Percentiles rank a stretch among this genome's conserved stretches.
phyloP scores from a whole-genome alignment of 306 rosid genomes.

The Echinosophora koreensis region DNA sequence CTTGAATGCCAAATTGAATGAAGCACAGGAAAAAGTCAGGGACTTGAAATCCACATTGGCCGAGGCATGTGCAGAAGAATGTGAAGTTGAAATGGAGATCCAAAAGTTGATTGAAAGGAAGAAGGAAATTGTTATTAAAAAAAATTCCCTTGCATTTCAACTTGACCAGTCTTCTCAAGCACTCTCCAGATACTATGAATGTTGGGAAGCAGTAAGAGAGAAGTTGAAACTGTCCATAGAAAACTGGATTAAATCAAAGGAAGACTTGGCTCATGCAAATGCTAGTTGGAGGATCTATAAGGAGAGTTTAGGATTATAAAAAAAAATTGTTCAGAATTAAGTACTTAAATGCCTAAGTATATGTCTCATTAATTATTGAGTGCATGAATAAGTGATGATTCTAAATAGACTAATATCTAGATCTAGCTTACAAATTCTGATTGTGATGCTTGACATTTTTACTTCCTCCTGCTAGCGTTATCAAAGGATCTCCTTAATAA shows the following conservation, averaged over 20 bases:
- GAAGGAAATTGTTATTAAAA: background rate
- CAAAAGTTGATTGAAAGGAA: background rate
- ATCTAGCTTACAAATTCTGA: background rate
- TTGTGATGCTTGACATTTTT: background rate
- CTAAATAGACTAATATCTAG: background rate
- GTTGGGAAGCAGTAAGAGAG: background rate
- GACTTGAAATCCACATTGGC: background rate
- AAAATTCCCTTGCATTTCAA: background rate
- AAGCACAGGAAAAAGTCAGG: background rate
- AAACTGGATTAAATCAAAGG: background rate
- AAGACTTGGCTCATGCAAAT: background rate
- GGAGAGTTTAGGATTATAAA: background rate
- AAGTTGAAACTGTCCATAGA: background rate
- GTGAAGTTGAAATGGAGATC: background rate
- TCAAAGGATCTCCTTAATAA: no score
- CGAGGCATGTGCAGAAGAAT: background rate
- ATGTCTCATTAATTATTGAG: no score
- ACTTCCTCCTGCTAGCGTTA: background rate
- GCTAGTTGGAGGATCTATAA: constrained; percentile 1
- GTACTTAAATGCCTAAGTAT: no score
- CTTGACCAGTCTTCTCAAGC: background rate
- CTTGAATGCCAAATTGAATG: background rate
- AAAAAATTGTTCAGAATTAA: no score
- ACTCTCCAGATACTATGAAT: background rate
- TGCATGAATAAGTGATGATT: background rate